Percentiles rank a stretch among this genome's conserved stretches.
These are phyloP conservation scores for Monosporozyma aquatica DNA, from an alignment of 805 yeast genomes.

Conservation along the genomic window DNA sequence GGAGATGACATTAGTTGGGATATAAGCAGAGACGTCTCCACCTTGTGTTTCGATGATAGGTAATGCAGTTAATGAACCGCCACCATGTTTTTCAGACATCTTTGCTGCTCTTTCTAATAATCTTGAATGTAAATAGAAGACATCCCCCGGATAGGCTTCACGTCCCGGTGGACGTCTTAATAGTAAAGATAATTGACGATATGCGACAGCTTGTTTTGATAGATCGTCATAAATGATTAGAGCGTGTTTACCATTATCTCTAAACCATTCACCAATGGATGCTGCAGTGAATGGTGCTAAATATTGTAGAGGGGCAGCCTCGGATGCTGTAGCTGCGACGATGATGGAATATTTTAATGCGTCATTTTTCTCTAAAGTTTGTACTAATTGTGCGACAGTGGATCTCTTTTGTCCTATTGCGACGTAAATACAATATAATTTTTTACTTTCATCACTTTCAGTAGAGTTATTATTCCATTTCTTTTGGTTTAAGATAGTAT, in stretches of 20 bases:
- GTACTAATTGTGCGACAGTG: constrained; percentile 98
- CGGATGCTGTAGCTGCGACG: constrained; percentile 99
- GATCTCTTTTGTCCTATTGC: constrained; percentile 99
- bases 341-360: constrained; percentile 96
- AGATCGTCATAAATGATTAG: constrained; percentile 94
- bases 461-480: constrained; percentile 94
- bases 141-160: constrained; percentile 97
- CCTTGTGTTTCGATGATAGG: constrained; percentile 98
- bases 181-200: constrained; percentile 97
- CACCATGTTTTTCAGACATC: constrained; percentile 83
- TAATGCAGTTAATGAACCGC: constrained; percentile 91
- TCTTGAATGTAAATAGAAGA: constrained; percentile 91
- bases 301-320: constrained; percentile 99
- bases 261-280: constrained; percentile 99
- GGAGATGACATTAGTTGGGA: constrained; percentile 96
- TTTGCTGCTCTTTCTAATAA: constrained; percentile 95
- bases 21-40: constrained; percentile 98
- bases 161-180: constrained; percentile 97
- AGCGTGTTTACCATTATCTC: constrained; percentile 98
- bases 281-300: constrained; percentile 99
- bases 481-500: constrained; percentile 97
- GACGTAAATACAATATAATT: constrained; percentile 99
- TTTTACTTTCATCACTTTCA: constrained; percentile 91
- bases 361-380: constrained; percentile 96
- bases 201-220: constrained; percentile 99